These are phyloP conservation scores for Russula lepida DNA, from an alignment of 768 basidiomycete species.

Conservation along the genomic window DNA sequence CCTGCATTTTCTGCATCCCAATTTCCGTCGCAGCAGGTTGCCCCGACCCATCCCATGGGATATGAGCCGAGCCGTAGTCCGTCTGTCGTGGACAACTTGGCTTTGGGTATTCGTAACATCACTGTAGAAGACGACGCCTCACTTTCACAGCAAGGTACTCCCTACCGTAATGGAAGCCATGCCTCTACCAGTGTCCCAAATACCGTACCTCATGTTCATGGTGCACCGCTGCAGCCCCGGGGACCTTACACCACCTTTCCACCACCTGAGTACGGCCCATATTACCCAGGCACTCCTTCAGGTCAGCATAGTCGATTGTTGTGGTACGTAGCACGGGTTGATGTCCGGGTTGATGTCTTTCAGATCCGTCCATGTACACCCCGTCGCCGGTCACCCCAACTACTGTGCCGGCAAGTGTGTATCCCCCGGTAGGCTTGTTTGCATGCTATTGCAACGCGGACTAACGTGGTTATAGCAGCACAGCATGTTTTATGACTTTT, in stretches of 20 bases:
- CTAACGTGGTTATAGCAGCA: constrained; percentile 35
- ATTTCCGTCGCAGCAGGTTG: constrained; percentile 27
- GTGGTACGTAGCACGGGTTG: constrained; percentile 45
- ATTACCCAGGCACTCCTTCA: constrained; percentile 44
- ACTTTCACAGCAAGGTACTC: constrained; percentile 25
- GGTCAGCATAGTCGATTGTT: constrained; percentile 37
- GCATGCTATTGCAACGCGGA: constrained; percentile 38
- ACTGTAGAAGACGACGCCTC: constrained; percentile 46
- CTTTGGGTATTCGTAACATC: constrained; percentile 53
- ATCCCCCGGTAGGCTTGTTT: constrained; percentile 35
- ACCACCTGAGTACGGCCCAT: constrained; percentile 50
- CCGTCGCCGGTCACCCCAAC: constrained; percentile 37
- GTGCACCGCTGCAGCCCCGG: constrained; percentile 37
- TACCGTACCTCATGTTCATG: constrained; percentile 34
- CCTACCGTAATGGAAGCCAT: constrained; percentile 32
- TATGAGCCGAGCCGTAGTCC: constrained; percentile 35
- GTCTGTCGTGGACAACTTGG: constrained; percentile 40
- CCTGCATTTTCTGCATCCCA: constrained; percentile 29
- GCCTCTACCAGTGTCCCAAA: constrained; percentile 27
- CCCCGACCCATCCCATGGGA: constrained; percentile 20
- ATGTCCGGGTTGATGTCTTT: constrained; percentile 38
- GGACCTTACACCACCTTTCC: constrained; percentile 43
- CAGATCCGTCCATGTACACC: constrained; percentile 46
- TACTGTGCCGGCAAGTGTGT: constrained; percentile 39
- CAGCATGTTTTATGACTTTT: constrained; percentile 53